Base-by-base conservation (phyloP, 2,329 filamentous ascomycete species). In the Geosmithia morbida region DNA sequence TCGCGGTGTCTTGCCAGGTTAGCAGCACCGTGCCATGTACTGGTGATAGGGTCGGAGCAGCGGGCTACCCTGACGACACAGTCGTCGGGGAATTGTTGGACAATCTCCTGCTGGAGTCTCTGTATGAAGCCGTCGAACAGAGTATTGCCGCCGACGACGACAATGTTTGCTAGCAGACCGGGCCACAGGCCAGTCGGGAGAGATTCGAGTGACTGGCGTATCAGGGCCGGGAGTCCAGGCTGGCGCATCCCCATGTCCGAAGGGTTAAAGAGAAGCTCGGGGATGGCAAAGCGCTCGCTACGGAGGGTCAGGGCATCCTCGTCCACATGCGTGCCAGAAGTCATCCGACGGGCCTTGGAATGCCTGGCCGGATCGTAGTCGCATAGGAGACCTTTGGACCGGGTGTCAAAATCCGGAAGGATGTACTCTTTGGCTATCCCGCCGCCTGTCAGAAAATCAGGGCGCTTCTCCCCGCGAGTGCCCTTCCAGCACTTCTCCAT, bases 231-330 rank as follows among this genome's bases (percentile, higher is more conserved):
- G 18, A 98, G 70, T 0, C 92, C 92, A 1, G 83, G 80, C 56
- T 94, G 86, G 44, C 79, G 77, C 62, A 96, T 79, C 1, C 88
- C 89, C 42, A 94, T 81, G 63, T 97, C 90, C 3, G 75, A 74
- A 0, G 92, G 92, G 48, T 76, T 83, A 66, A 98, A 97, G 2
- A 98, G 67, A 6, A 97, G 71, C 61, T 98, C 92, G 0, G 92
- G 90, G 0, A 95, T 83, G 2, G 79, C 71, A 59, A 98, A 98
- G 43, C 90, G 79, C 66, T 98, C 92, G 62, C 96, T 97, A 4
- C 87, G 83, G 10, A 98, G 71, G 0, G 88, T 87, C 52, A 98
- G 66, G 14, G 89, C 72, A 60, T 97, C 89, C 60, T 97, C 90
- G 47, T 63, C 58, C 0, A 59, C 51, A 2, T 69, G 57, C 46